Evolutionary conservation across 352 stramenopile genomes (phyloP).

Genomic region (Globisporangium solare): DNA sequence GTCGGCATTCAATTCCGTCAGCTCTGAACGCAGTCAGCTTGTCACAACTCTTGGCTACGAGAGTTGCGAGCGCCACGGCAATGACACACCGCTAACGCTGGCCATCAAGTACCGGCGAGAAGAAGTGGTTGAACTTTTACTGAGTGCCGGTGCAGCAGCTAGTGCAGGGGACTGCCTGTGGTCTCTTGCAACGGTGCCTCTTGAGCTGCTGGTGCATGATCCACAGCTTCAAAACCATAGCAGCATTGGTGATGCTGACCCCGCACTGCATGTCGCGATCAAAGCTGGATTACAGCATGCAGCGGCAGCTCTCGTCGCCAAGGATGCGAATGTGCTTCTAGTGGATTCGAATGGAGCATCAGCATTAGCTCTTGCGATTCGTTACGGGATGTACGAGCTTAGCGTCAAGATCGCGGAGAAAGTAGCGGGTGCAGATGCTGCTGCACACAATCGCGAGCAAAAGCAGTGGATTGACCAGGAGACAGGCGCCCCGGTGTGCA

Average conservation of each 20-base stretch:
- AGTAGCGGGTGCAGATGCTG: not conserved
- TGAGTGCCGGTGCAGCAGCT: conserved; percentile 33
- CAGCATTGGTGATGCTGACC: conserved; percentile 26
- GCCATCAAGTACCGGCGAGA: conserved; percentile 49
- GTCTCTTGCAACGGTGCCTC: not conserved
- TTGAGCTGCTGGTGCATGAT: not conserved
- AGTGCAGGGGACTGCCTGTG: conserved; percentile 22
- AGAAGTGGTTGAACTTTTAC: conserved; percentile 41
- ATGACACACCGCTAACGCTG: conserved; percentile 59
- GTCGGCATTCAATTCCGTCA: conserved; percentile 16
- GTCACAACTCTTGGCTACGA: conserved; percentile 27
- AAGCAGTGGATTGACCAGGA: conserved; percentile 45
- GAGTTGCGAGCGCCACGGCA: conserved; percentile 24
- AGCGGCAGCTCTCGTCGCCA: conserved; percentile 35
- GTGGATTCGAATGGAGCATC: conserved; percentile 38
- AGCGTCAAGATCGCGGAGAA: conserved; percentile 17
- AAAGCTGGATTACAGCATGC: conserved; percentile 43
- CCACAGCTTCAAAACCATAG: not conserved
- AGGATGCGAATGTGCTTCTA: conserved; percentile 37
- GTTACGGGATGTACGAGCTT: conserved; percentile 57
- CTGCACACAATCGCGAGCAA: not conserved
- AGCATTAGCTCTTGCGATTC: conserved; percentile 43
- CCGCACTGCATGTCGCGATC: conserved; percentile 54
- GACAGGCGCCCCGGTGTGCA: conserved; percentile 31
- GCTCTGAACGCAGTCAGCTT: conserved; percentile 15